Evolutionary conservation across 768 basidiomycete genomes (phyloP).

Genomic region (Ramaria sp.): DNA sequence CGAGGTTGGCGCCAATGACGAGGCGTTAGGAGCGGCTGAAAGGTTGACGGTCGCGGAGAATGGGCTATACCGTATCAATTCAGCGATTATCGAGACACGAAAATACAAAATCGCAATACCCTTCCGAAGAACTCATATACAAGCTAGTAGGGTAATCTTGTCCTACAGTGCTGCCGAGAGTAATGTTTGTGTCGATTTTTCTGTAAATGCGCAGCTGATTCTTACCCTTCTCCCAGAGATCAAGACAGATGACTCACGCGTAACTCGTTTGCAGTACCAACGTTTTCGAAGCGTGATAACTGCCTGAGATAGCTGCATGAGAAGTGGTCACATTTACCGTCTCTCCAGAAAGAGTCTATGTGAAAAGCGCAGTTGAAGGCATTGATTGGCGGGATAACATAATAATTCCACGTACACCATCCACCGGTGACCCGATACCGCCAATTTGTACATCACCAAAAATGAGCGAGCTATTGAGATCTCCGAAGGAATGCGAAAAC

Average conservation of each 20-base stretch:
- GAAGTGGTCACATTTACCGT: constrained; percentile 6
- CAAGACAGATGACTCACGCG: constrained; percentile 2
- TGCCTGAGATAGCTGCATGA: constrained; percentile 3
- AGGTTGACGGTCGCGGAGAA: constrained; percentile 6
- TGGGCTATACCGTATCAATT: not conserved
- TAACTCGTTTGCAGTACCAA: constrained; percentile 6
- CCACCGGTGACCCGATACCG: constrained; percentile 1
- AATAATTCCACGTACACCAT: not conserved
- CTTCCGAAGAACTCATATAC: constrained; percentile 2
- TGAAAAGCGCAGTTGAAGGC: not conserved
- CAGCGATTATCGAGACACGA: not conserved
- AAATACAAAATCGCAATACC: not conserved
- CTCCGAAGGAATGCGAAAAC: constrained; percentile 7
- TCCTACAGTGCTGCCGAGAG: not conserved
- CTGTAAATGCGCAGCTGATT: not conserved
- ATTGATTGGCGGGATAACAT: not conserved
- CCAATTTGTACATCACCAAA: constrained; percentile 5
- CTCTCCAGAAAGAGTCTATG: not conserved
- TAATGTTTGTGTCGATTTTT: constrained; percentile 6
- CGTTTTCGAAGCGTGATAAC: not conserved
- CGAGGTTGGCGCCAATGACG: not conserved
- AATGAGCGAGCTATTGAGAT: constrained; percentile 2
- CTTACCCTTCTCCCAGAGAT: not conserved
- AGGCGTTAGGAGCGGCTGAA: not conserved
- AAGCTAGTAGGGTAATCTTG: constrained; percentile 5